These are phyloP conservation scores for Phytophthora kernoviae DNA, from an alignment of 352 stramenopile genomes.

Conservation along the genomic window DNA sequence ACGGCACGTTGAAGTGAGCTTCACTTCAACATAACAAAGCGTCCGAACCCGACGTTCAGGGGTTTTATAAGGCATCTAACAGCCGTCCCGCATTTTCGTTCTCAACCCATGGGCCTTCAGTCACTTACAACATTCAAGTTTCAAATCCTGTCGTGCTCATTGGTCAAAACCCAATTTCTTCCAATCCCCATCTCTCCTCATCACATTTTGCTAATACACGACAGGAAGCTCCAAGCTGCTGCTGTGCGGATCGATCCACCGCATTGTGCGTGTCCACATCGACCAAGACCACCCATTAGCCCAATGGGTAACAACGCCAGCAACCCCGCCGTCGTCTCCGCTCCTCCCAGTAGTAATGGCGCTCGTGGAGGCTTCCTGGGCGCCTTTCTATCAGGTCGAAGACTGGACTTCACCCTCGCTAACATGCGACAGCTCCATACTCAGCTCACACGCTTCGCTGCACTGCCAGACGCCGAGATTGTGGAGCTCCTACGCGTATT, in stretches of 20 bases:
- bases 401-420: constrained; percentile 63
- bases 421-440: constrained; percentile 81
- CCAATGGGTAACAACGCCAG: constrained; percentile 39
- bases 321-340: constrained; percentile 11
- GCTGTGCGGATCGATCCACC: not conserved
- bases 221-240: constrained; percentile 1
- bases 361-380: constrained; percentile 32
- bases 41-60: no score
- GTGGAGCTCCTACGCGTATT: constrained; percentile 84
- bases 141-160: no score
- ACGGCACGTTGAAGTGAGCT: no score
- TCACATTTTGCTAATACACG: no score
- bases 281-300: not conserved
- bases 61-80: no score
- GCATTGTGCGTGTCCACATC: not conserved
- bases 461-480: constrained; percentile 73
- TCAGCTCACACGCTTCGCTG: constrained; percentile 59
- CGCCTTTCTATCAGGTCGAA: constrained; percentile 32
- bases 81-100: no score
- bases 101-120: no score
- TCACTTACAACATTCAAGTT: no score
- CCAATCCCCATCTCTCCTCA: no score
- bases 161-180: not conserved
- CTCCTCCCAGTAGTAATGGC: constrained; percentile 27
- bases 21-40: no score